Base-by-base conservation (phyloP, 1,284 basidiomycete species). In the Trichosporon faecale region DNA sequence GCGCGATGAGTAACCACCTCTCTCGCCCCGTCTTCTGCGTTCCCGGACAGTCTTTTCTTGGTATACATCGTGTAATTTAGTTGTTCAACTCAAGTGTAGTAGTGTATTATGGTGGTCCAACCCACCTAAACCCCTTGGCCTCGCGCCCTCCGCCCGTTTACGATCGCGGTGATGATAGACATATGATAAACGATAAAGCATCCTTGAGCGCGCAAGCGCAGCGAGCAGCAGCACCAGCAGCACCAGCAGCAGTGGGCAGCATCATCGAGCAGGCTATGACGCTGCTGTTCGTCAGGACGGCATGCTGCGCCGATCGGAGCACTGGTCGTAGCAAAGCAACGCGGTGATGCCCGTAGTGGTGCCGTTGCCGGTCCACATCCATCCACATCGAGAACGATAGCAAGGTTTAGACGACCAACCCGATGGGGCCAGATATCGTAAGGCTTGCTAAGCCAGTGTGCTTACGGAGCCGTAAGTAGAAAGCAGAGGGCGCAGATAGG, bases 1-100 rank as follows among this genome's bases (percentile, higher is more conserved):
- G 71, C 70, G 78, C 40, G 77, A 79, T 2, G 75, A 80, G 69
- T 76, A 73, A 31, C 25, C 35, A 8, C 25, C 16, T 33, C 12
- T 8, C 57, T 12, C n/a, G 27, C 29, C 35, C 35, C 35, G 11
- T 12, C 35, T 37, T 6, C 11, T 37, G 35, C 35, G 35, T 31
- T 31, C 16, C 23, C 57, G 57, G 57, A 60, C 57, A 60, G 57
- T 60, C 57, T 60, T 18, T 60, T 16, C 33, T 57, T 31, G 14
- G 16, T 31, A 18, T 31, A 9, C 57, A 11, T 25, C 27, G 57
- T 60, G 57, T 60, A 60, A 60, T 31, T 60, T 60, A 60, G 57
- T 60, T 60, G 57, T 60, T 60, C 57, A 60, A 60, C 57, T 60
- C 57, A 60, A 60, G 27, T 60, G 57, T 60, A 60, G 57, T 60